These are phyloP conservation scores for Ganoderma leucocontextum DNA, from an alignment of 1,284 basidiomycete species.

Conservation along the genomic window DNA sequence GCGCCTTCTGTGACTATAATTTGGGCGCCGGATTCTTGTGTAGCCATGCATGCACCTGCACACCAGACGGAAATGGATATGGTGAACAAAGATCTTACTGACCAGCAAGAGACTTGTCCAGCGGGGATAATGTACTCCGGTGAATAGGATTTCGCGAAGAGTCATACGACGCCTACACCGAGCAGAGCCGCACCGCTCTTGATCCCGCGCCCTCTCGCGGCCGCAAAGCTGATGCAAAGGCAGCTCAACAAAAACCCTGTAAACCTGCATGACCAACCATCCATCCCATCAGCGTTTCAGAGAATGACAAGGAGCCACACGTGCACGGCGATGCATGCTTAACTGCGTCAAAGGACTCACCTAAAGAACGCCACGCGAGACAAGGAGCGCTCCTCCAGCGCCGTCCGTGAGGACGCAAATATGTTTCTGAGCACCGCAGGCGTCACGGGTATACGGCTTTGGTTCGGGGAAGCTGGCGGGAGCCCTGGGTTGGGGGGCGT, in stretches of 20 bases:
- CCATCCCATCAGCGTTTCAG: background rate
- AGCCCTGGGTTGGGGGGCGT: conserved; percentile 15
- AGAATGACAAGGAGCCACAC: background rate
- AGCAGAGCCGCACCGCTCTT: conserved; percentile 68
- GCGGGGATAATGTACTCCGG: background rate
- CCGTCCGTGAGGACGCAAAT: conserved; percentile 82
- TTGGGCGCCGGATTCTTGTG: background rate
- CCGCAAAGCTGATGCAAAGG: conserved; percentile 76
- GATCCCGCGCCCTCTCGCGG: conserved; percentile 71
- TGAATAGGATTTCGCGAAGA: background rate
- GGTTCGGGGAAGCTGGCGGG: conserved; percentile 39
- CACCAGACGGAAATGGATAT: background rate
- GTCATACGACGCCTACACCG: conserved; percentile 55
- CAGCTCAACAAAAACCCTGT: conserved; percentile 83
- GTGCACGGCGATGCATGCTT: background rate
- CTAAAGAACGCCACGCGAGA: conserved; percentile 86
- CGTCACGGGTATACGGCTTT: conserved; percentile 78
- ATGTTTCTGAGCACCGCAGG: conserved; percentile 81
- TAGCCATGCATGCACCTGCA: background rate
- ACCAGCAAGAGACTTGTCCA: background rate
- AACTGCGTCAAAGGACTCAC: conserved; percentile 45
- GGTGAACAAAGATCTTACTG: background rate
- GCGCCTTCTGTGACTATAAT: background rate
- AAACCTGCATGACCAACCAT: conserved; percentile 55
- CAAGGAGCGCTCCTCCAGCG: conserved; percentile 80